A percentile compares a stretch with the other conserved stretches of the same genome.
phyloP scores from a whole-genome alignment of 2,329 filamentous ascomycete genomes.

The Colletotrichum nymphaeae region DNA sequence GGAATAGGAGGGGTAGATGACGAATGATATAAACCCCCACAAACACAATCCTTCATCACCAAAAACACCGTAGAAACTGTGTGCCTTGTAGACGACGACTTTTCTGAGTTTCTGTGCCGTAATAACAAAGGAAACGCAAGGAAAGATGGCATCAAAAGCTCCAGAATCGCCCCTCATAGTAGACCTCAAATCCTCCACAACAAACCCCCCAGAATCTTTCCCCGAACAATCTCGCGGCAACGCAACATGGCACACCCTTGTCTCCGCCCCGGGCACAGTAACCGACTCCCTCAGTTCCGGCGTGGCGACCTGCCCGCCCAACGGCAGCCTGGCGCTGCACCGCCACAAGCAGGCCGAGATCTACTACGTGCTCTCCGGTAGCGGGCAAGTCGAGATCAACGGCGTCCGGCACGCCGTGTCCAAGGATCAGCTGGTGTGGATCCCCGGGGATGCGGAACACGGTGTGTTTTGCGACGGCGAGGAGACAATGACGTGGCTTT shows the following conservation, averaged over 20 bases:
- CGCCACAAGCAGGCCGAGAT: constrained; percentile 42
- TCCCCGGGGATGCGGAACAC: neutral
- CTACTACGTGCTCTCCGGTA: constrained; percentile 40
- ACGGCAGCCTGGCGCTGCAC: constrained; percentile 40
- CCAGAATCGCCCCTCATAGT: neutral
- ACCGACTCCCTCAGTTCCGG: neutral
- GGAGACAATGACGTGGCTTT: neutral
- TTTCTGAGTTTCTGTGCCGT: neutral
- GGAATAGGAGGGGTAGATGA: neutral
- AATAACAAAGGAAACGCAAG: neutral
- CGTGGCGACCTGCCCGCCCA: constrained; percentile 37
- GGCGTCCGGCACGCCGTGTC: neutral
- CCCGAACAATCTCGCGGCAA: neutral
- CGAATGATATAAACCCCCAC: neutral
- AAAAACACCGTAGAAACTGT: neutral
- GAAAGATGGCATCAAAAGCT: neutral
- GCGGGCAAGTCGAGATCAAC: constrained; percentile 37
- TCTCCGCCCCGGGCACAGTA: neutral
- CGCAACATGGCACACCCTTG: neutral
- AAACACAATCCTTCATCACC: neutral
- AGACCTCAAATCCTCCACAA: neutral
- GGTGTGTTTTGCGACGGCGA: neutral
- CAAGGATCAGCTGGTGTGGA: neutral
- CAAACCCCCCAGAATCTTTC: neutral
- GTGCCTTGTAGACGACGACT: neutral